A percentile compares a stretch with the other conserved stretches of the same genome.
These are phyloP conservation scores for Petunia axillaris DNA, from an alignment of 257 asterid genomes.

Conservation along the genomic window DNA sequence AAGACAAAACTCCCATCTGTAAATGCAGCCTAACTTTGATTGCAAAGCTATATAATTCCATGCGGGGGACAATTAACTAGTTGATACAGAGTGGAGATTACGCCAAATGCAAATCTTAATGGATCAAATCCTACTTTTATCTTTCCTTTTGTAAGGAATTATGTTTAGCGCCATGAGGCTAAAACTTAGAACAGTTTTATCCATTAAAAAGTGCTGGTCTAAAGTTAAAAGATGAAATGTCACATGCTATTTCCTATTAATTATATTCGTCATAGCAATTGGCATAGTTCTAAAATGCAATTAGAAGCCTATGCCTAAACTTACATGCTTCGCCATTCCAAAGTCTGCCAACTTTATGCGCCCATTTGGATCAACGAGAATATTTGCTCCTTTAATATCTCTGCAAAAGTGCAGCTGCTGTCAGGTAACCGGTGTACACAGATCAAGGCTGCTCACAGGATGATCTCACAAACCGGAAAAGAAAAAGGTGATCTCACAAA, in stretches of 20 bases:
- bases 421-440: background rate
- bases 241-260: conserved; percentile 12
- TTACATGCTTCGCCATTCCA: conserved; percentile 99
- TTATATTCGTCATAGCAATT: background rate
- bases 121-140: background rate
- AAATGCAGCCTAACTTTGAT: background rate
- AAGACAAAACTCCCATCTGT: conserved; percentile 8
- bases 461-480: background rate
- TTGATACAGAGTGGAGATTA: too few species aligned
- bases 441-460: conserved; percentile 12
- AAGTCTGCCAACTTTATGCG: conserved; percentile 96
- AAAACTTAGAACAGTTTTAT: background rate
- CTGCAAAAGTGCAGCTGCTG: conserved; percentile 44
- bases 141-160: background rate
- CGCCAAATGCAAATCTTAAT: conserved; percentile 23
- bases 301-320: conserved; percentile 30
- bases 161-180: background rate
- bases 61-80: background rate
- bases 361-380: conserved; percentile 96
- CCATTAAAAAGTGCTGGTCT: background rate
- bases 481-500: conserved; percentile 7
- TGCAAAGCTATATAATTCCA: conserved; percentile 1
- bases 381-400: conserved; percentile 98
- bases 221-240: background rate
- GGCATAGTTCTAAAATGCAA: conserved; percentile 16